Evolutionary conservation across 1,139 yeast species (phyloP).

Genomic region (Magnusiomyces starmeri): DNA sequence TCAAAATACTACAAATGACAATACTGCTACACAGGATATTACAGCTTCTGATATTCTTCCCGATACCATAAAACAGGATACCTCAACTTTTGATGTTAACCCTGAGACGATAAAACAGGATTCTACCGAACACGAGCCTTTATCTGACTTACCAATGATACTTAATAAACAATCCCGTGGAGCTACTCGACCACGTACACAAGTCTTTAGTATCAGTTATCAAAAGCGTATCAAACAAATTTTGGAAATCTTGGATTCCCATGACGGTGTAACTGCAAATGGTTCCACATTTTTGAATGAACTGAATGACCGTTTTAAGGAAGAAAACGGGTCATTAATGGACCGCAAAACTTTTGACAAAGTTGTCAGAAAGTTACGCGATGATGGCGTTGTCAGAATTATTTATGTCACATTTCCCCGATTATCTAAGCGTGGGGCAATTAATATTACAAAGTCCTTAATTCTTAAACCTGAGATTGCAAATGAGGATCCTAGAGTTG

Average conservation of each 20-base stretch:
- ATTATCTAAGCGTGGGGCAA: conserved; percentile 14
- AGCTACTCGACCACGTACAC: neutral
- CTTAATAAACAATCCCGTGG: too few relatives aligned
- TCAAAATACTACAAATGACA: too few relatives aligned
- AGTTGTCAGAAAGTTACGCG: conserved; percentile 24
- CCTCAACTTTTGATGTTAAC: too few relatives aligned
- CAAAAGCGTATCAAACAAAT: conserved; percentile 31
- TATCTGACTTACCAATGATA: too few relatives aligned
- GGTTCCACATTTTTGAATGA: conserved; percentile 24
- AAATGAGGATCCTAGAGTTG: conserved; percentile 17
- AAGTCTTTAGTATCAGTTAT: conserved; percentile 22
- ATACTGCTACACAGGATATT: too few relatives aligned
- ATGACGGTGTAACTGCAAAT: conserved; percentile 32
- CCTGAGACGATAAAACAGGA: too few relatives aligned
- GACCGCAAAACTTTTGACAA: conserved; percentile 33
- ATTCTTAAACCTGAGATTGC: conserved; percentile 20
- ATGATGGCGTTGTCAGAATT: conserved; percentile 23
- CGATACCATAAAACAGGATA: too few relatives aligned
- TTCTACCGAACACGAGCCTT: too few relatives aligned
- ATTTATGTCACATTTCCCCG: conserved; percentile 21
- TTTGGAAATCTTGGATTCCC: conserved; percentile 27
- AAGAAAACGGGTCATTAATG: conserved; percentile 24
- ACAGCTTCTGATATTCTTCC: too few relatives aligned
- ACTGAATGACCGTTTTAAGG: conserved; percentile 22
- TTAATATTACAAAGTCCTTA: conserved; percentile 19